Percentiles rank a stretch among this genome's conserved stretches.
These are phyloP conservation scores for Boletus mariae DNA, from an alignment of 1,284 basidiomycete genomes.

Conservation along the genomic window DNA sequence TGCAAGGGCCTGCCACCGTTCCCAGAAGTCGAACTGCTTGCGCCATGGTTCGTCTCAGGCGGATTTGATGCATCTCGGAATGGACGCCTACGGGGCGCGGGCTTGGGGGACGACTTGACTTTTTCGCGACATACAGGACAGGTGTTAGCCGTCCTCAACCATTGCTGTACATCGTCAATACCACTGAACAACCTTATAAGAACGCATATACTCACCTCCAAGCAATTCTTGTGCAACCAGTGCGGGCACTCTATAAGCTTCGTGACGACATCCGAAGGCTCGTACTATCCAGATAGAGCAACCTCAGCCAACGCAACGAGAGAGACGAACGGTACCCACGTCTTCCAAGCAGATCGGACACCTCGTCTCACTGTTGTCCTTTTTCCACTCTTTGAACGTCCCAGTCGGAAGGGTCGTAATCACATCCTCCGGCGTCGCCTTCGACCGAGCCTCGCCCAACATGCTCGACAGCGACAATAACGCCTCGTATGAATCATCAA, in stretches of 20 bases:
- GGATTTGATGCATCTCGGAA: slow-evolving; percentile 3
- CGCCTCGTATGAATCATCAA: slow-evolving; percentile 68
- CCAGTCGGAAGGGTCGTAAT: slow-evolving; percentile 56
- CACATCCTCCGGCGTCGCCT: slow-evolving; percentile 56
- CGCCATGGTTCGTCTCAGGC: not conserved
- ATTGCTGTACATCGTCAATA: slow-evolving; percentile 44
- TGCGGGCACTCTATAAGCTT: slow-evolving; percentile 67
- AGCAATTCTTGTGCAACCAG: slow-evolving; percentile 71
- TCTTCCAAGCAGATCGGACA: slow-evolving; percentile 81
- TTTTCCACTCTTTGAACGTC: slow-evolving; percentile 64
- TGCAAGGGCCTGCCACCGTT: slow-evolving; percentile 6
- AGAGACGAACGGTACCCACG: slow-evolving; percentile 41
- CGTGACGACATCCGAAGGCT: slow-evolving; percentile 50
- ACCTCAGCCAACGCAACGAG: slow-evolving; percentile 7
- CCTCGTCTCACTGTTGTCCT: slow-evolving; percentile 56
- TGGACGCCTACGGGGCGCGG: slow-evolving; percentile 21
- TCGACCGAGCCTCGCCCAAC: slow-evolving; percentile 63
- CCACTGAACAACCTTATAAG: not conserved
- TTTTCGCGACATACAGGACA: slow-evolving; percentile 64
- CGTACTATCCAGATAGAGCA: slow-evolving; percentile 45
- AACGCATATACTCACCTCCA: slow-evolving; percentile 47
- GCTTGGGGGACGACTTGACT: slow-evolving; percentile 35
- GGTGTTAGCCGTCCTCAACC: slow-evolving; percentile 60
- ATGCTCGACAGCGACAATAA: slow-evolving; percentile 54
- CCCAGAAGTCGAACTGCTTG: not conserved